phyloP scores from a whole-genome alignment of 1,139 yeast species.

The Geotrichum candidum region DNA sequence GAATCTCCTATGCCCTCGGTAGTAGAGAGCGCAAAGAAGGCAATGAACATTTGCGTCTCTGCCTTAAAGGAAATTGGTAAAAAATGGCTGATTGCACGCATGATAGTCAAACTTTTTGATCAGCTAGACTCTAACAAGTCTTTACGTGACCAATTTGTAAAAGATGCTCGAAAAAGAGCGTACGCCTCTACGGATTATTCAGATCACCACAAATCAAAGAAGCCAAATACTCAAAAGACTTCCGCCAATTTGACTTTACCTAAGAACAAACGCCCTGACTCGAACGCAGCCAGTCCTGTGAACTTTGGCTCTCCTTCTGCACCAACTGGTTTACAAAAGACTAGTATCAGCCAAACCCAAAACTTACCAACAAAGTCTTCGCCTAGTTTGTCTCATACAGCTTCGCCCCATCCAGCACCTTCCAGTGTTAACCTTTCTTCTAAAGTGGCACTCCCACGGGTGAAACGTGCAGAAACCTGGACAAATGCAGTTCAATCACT shows the following conservation, averaged over 20 bases:
- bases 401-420: not conserved
- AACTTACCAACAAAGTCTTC: not conserved
- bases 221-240: not conserved
- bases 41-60: constrained; percentile 47
- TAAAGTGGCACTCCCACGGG: not conserved
- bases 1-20: constrained; percentile 54
- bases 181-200: not conserved
- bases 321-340: not conserved
- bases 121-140: constrained; percentile 28
- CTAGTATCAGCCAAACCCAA: not conserved
- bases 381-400: not conserved
- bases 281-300: not conserved
- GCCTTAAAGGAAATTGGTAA: constrained; percentile 51
- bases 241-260: not conserved
- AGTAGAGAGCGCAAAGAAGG: constrained; percentile 54
- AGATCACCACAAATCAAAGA: not conserved
- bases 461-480: not conserved
- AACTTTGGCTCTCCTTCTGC: not conserved
- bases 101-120: constrained; percentile 34
- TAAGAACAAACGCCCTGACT: not conserved
- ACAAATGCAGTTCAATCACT: not conserved
- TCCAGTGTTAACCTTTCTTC: not conserved
- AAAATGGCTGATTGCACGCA: constrained; percentile 39
- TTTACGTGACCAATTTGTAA: constrained; percentile 29
- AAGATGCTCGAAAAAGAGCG: constrained; percentile 10